Evolutionary conservation across 1,139 yeast species (phyloP).

Genomic region (Pichia terricola): DNA sequence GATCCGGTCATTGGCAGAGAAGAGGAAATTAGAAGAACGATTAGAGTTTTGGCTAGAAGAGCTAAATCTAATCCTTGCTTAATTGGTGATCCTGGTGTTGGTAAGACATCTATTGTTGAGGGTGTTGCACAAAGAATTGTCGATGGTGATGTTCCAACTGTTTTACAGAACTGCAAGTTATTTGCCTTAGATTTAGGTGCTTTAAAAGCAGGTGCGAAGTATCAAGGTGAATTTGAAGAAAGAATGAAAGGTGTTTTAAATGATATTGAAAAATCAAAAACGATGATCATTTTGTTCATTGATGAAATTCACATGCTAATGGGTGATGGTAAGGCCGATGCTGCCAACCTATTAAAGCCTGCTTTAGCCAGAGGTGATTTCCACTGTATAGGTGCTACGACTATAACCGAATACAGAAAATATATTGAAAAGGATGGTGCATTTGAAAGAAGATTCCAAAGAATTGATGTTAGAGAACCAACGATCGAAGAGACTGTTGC

Average conservation of each 20-base stretch:
- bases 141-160: conserved; percentile 89
- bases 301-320: conserved; percentile 94
- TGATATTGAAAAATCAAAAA: conserved; percentile 84
- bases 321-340: conserved; percentile 95
- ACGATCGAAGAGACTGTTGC: conserved; percentile 90
- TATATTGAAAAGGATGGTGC: conserved; percentile 96
- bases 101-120: conserved; percentile 95
- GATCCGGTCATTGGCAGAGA: conserved; percentile 99
- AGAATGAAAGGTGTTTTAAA: conserved; percentile 91
- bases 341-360: conserved; percentile 93
- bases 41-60: conserved; percentile 88
- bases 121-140: conserved; percentile 97
- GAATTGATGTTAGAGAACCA: conserved; percentile 91
- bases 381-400: conserved; percentile 98
- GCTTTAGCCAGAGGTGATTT: conserved; percentile 93
- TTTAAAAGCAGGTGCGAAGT: conserved; percentile 95
- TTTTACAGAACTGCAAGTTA: conserved; percentile 68
- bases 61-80: conserved; percentile 93
- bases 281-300: conserved; percentile 78
- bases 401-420: conserved; percentile 88
- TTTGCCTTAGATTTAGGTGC: conserved; percentile 92
- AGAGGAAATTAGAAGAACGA: conserved; percentile 92
- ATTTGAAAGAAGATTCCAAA: conserved; percentile 96
- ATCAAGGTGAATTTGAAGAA: conserved; percentile 98
- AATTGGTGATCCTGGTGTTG: conserved; percentile 99